These are phyloP conservation scores for Phytophthora vignae DNA, from an alignment of 352 stramenopile species.

Conservation along the genomic window DNA sequence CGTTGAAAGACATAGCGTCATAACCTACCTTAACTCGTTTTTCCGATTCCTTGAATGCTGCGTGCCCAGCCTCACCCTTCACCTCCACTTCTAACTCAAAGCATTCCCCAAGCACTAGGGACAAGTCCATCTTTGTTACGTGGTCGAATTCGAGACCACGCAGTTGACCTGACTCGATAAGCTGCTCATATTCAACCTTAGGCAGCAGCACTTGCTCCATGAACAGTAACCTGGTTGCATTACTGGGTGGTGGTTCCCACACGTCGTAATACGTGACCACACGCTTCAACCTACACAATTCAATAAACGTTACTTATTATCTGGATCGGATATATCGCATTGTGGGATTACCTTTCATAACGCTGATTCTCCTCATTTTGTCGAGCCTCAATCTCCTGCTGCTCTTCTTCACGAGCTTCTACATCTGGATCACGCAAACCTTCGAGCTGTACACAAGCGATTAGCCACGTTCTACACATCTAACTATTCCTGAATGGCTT, in stretches of 20 bases:
- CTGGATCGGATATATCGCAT: not conserved
- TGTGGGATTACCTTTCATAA: slow-evolving; percentile 55
- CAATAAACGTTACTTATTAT: not conserved
- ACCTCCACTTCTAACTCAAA: slow-evolving; percentile 85
- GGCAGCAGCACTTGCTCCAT: slow-evolving; percentile 90
- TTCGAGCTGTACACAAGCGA: slow-evolving; percentile 44
- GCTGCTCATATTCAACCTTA: slow-evolving; percentile 71
- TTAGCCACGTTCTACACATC: slow-evolving; percentile 10
- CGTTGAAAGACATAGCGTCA: not conserved
- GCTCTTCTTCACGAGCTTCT: slow-evolving; percentile 54
- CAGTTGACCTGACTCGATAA: slow-evolving; percentile 68
- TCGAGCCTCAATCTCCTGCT: slow-evolving; percentile 52
- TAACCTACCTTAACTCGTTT: slow-evolving; percentile 46
- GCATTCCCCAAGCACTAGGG: slow-evolving; percentile 81
- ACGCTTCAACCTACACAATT: slow-evolving; percentile 56
- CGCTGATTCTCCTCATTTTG: slow-evolving; percentile 58
- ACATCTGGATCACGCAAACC: slow-evolving; percentile 53
- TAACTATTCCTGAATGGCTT: not conserved
- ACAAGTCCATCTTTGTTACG: slow-evolving; percentile 90
- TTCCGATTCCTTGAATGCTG: slow-evolving; percentile 55
- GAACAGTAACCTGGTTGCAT: slow-evolving; percentile 74
- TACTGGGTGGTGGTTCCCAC: slow-evolving; percentile 89
- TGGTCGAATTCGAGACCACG: slow-evolving; percentile 82
- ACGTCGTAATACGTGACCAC: slow-evolving; percentile 87
- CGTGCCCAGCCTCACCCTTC: slow-evolving; percentile 50